Percentiles rank a stretch among this genome's conserved stretches.
Conservation (phyloP, 2,329 filamentous ascomycete genomes). For the Fusarium ramigenum region DNA sequence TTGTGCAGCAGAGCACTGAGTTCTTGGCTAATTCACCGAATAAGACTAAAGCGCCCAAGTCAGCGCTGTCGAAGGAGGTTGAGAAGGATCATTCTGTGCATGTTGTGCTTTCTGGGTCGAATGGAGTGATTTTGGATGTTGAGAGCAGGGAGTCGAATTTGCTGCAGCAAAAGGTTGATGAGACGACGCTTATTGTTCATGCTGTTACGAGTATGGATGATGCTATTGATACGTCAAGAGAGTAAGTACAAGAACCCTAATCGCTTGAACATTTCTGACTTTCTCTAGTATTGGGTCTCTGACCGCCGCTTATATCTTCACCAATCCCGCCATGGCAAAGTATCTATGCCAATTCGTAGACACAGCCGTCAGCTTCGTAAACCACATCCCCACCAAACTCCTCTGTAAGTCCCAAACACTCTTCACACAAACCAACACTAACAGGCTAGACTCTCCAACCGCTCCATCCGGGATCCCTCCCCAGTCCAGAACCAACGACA, state of each 20-base stretch:
- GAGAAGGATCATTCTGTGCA: slow-evolving; percentile 20
- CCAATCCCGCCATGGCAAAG: slow-evolving; percentile 18
- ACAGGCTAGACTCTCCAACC: slow-evolving; percentile 1
- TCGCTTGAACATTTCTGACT: background rate
- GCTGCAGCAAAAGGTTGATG: slow-evolving; percentile 6
- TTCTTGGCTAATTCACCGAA: background rate
- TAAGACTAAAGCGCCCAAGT: background rate
- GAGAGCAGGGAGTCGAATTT: slow-evolving; percentile 9
- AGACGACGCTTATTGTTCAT: slow-evolving; percentile 16
- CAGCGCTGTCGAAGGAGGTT: background rate
- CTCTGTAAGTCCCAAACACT: background rate
- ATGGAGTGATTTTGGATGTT: slow-evolving; percentile 19
- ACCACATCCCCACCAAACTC: slow-evolving; percentile 13
- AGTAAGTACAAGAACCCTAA: background rate
- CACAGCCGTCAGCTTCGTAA: slow-evolving; percentile 10
- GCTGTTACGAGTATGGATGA: slow-evolving; percentile 31
- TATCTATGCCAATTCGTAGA: slow-evolving; percentile 24
- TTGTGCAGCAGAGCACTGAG: slow-evolving; percentile 23
- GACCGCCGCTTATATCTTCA: slow-evolving; percentile 18
- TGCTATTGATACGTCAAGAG: slow-evolving; percentile 9
- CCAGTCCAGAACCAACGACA: background rate
- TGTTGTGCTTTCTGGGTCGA: slow-evolving; percentile 13
- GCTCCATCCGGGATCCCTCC: slow-evolving; percentile 5
- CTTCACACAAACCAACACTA: accelerated
- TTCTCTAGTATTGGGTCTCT: slow-evolving; percentile 9